Percentiles rank a stretch among this genome's conserved stretches.
These are phyloP conservation scores for Alternaria metachromatica DNA, from an alignment of 2,329 filamentous ascomycete species.

Conservation along the genomic window DNA sequence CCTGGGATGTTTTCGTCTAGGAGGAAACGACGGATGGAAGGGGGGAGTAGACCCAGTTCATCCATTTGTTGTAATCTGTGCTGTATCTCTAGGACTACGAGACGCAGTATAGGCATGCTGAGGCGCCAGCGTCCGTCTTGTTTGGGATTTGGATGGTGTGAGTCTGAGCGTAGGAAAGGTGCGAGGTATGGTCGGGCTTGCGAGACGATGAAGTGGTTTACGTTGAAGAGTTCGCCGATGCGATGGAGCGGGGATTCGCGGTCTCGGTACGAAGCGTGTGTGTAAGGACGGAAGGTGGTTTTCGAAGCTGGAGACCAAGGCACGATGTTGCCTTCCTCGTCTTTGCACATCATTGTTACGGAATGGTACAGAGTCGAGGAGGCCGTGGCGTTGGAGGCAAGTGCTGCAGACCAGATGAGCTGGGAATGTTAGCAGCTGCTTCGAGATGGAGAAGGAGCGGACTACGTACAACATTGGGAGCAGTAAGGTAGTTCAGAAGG, in stretches of 20 bases:
- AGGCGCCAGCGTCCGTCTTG: constrained; percentile 64
- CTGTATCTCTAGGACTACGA: constrained; percentile 77
- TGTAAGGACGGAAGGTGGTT: constrained; percentile 72
- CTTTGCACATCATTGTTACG: constrained; percentile 77
- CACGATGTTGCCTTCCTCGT: constrained; percentile 72
- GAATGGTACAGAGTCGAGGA: constrained; percentile 70
- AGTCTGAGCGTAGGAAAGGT: constrained; percentile 81
- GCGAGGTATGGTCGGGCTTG: constrained; percentile 90
- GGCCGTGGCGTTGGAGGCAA: constrained; percentile 75
- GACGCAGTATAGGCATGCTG: constrained; percentile 64
- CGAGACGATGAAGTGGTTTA: constrained; percentile 94
- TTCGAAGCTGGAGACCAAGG: constrained; percentile 72
- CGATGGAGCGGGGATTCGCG: constrained; percentile 72
- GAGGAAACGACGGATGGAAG: constrained; percentile 74
- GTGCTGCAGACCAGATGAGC: constrained; percentile 81
- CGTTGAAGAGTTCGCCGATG: constrained; percentile 84
- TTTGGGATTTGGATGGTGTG: constrained; percentile 73
- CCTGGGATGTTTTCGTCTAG: constrained; percentile 84
- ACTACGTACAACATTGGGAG: constrained; percentile 82
- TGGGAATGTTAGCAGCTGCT: constrained; percentile 43
- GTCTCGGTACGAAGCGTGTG: constrained; percentile 67
- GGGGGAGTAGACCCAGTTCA: constrained; percentile 74
- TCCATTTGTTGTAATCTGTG: constrained; percentile 84
- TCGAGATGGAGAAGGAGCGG: not conserved
- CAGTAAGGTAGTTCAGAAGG: constrained; percentile 88